A percentile compares a stretch with the other conserved stretches of the same genome.
phyloP scores from a whole-genome alignment of 192 early-diverging fungal species.

The Rhizophagus sp. region DNA sequence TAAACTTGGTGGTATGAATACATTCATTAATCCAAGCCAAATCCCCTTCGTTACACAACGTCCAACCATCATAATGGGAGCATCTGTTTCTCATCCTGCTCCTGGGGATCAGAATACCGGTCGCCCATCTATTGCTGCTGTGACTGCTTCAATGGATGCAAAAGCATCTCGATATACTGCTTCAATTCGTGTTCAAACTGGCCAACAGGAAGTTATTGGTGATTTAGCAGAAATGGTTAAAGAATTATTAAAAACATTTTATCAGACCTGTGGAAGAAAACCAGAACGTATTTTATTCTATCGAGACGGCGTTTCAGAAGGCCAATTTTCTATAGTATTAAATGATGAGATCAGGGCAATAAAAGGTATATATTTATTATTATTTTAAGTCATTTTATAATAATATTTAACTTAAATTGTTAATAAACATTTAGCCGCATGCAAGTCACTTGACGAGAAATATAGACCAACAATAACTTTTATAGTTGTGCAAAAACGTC shows the following conservation, averaged over 20 bases:
- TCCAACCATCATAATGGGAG: neutral
- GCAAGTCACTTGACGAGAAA: neutral
- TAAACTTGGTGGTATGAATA: conserved; percentile 86
- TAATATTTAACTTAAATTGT: no score
- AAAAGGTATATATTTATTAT: neutral
- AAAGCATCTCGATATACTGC: neutral
- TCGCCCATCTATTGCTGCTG: neutral
- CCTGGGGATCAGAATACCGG: no score
- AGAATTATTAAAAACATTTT: conserved; percentile 42
- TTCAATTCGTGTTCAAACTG: neutral
- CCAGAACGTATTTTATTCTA: neutral
- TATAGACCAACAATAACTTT: neutral
- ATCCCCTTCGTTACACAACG: conserved; percentile 53
- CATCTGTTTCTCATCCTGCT: neutral
- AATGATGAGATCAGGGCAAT: neutral
- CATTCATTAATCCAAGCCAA: conserved; percentile 56
- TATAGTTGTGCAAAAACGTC: neutral
- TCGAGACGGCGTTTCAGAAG: neutral
- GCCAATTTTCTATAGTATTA: neutral
- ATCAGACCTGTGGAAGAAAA: neutral
- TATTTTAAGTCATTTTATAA: no score
- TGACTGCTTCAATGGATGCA: neutral
- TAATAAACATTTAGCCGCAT: neutral
- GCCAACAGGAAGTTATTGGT: neutral
- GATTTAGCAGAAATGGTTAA: neutral